A percentile compares a stretch with the other conserved stretches of the same genome.
These are phyloP conservation scores for Fragilariopsis cylindrus DNA, from an alignment of 108 stramenopile genomes.

Conservation along the genomic window DNA sequence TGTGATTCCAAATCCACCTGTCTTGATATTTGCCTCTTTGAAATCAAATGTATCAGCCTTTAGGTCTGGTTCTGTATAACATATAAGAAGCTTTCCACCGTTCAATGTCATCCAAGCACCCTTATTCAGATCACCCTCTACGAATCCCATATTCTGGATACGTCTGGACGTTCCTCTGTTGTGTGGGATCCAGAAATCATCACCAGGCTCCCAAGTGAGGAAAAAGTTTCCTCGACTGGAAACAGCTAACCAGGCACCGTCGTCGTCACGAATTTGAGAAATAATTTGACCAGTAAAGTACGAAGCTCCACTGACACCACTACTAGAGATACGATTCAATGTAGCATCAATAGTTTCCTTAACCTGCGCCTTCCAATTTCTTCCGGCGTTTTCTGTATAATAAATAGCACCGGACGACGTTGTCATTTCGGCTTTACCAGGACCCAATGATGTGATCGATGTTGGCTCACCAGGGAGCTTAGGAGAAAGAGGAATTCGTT, in stretches of 20 bases:
- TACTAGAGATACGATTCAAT: constrained; percentile 87
- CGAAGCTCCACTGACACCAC: constrained; percentile 91
- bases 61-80: constrained; percentile 47
- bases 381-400: constrained; percentile 91
- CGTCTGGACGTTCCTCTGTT: constrained; percentile 94
- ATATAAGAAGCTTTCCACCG: constrained; percentile 87
- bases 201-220: constrained; percentile 96
- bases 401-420: constrained; percentile 93
- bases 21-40: constrained; percentile 89
- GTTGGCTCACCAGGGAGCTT: constrained; percentile 97
- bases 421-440: constrained; percentile 93
- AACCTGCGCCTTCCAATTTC: constrained; percentile 97
- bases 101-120: constrained; percentile 98
- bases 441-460: constrained; percentile 84
- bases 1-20: constrained; percentile 96
- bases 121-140: constrained; percentile 86
- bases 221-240: constrained; percentile 96
- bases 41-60: constrained; percentile 79
- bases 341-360: constrained; percentile 99
- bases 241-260: constrained; percentile 90
- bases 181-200: constrained; percentile 99
- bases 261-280: constrained; percentile 82
- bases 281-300: constrained; percentile 95
- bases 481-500: constrained; percentile 95
- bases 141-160: constrained; percentile 98